phyloP scores from a whole-genome alignment of 768 basidiomycete genomes.

The Phylloporus arenicola region DNA sequence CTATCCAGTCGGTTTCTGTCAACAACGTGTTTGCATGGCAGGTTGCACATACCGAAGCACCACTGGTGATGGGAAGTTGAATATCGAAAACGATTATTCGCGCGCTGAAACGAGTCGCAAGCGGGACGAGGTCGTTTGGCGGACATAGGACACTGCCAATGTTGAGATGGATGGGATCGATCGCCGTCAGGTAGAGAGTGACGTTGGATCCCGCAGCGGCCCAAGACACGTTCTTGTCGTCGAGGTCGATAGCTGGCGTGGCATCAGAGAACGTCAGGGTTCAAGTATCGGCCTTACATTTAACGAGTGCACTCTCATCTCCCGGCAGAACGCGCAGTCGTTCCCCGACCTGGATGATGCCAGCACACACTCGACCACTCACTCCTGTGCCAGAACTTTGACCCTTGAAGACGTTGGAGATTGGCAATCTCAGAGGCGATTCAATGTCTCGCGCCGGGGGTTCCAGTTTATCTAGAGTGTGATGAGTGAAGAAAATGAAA shows the following conservation, averaged over 20 bases:
- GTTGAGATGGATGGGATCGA: constrained; percentile 81
- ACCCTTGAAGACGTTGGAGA: constrained; percentile 94
- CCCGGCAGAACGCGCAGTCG: constrained; percentile 82
- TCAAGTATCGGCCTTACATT: constrained; percentile 37
- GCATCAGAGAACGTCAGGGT: neutral
- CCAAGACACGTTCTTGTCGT: constrained; percentile 75
- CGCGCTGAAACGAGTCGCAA: constrained; percentile 74
- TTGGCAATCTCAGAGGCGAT: constrained; percentile 76
- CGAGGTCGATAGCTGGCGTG: constrained; percentile 72
- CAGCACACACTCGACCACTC: constrained; percentile 78
- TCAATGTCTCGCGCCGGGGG: constrained; percentile 75
- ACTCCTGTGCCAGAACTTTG: constrained; percentile 74
- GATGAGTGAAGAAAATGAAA: neutral
- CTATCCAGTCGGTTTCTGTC: constrained; percentile 31
- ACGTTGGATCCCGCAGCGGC: constrained; percentile 87
- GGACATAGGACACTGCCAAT: constrained; percentile 91
- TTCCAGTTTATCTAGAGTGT: constrained; percentile 63
- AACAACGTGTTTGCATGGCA: neutral
- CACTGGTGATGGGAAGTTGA: constrained; percentile 80
- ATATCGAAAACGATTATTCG: constrained; percentile 94
- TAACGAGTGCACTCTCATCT: constrained; percentile 82
- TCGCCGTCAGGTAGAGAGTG: constrained; percentile 74
- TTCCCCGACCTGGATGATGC: constrained; percentile 91
- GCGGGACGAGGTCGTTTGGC: constrained; percentile 60
- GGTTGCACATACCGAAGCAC: constrained; percentile 60